Evolutionary conservation across 495 filamentous ascomycete species (phyloP), one percentile per base, ranked within the genome.

Genomic region (Podospora pseudopauciseta): DNA sequence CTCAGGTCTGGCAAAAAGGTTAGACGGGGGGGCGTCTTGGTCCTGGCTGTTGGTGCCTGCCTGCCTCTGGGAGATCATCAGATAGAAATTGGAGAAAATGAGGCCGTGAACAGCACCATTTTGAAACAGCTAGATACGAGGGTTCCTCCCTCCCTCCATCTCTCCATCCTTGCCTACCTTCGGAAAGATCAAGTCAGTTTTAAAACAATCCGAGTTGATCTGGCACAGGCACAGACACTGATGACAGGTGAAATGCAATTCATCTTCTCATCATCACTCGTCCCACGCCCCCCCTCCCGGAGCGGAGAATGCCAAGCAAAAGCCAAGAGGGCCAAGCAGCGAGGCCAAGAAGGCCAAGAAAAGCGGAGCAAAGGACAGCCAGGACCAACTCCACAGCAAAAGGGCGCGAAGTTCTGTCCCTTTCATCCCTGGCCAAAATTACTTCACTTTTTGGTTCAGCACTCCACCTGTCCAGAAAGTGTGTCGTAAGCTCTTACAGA

Each of bases 291-390:
- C 39, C 39, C 39, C 1, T 49, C 2, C 39, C 39, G 1, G 7
- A 11, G 2, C 39, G 39, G 39, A 49, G 0, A 49, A 49, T 26
- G 28, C 61, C 32, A 39, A 39, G 32, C 5, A 63, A 63, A 61
- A 63, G 61, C 61, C 61, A 63, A 63, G 61, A 49, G 39, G 39
- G 39, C 39, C 39, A 49, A 49, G 39, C 39, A 49, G 39, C 39
- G 39, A 49, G 39, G 39, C 39, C 39, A 49, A 49, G 39, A 49
- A 1, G 18, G 39, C 39, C 39, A 49, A 49, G 39, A 49, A 49
- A 49, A 49, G 39, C 39, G 39, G 39, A 49, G 39, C 39, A 49
- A 18, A 49, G 15, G 39, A 49, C 39, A 11, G 39, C 39, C 39
- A 49, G 13, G 39, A 49, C 39, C 39, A 49, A 49, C 39, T 49